Base-by-base conservation (phyloP, 768 basidiomycete genomes). In the Daedaleopsis sinensis region DNA sequence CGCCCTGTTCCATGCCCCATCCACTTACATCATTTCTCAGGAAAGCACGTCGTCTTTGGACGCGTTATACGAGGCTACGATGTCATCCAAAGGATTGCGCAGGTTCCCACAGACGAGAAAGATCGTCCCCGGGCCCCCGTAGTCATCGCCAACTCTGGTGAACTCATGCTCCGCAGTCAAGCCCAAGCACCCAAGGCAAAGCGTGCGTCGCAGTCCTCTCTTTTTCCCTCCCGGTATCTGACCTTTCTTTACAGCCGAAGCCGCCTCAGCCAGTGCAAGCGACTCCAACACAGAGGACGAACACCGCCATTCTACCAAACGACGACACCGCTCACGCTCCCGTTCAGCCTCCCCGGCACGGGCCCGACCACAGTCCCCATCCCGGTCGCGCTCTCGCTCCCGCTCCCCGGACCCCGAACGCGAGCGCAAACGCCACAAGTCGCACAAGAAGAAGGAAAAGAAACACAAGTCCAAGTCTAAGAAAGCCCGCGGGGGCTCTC, bases 131-230 rank as follows among this genome's bases (percentile, higher is more conserved):
- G 81, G 5, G 76, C 79, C 1, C 87, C 88, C 1, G 84, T 96
- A 12, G 74, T 82, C 11, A 85, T 96, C 63, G 74, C 80, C 3
- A 91, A 88, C 70, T 93, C 91, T 56, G 94, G 94, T 12, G 94
- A 96, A 70, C 85, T 96, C 39, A 89, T 93, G 71, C 80, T 93
- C 12, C 83, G 82, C 58, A 82, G 81, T 58, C 74, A 74, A 52
- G 42, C 60, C 2, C 59, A 58, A n/a, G 54, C 62, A 9, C 66
- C 57, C 51, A 49, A 55, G 16, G 50, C 62, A 50, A 42, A 68
- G 58, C 65, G 73, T 72, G 57, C 43, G 52, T 16, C 55, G n/a
- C 19, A 3, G 1, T n/a, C n/a, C 21, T 4, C 13, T 7, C 53
- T 15, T 35, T 23, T 19, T 16, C 24, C 19, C 8, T n/a, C 24